These are phyloP conservation scores for Acrocalymma vagum DNA, from an alignment of 2,329 filamentous ascomycete species.

Conservation along the genomic window DNA sequence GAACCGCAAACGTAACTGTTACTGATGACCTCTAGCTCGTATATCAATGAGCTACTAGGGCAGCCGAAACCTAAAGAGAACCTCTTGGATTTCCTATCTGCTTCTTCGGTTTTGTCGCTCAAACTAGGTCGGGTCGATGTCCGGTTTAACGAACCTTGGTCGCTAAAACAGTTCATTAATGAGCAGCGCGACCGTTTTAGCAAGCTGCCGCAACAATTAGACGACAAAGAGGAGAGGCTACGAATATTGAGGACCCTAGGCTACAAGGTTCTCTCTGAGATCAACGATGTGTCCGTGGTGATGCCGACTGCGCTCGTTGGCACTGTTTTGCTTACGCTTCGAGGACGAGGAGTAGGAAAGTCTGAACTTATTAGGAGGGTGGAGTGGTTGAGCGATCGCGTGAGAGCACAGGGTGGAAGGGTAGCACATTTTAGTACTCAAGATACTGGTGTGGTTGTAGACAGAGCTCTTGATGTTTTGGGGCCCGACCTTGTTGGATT, in stretches of 20 bases:
- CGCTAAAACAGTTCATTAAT: constrained; percentile 80
- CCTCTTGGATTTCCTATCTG: constrained; percentile 84
- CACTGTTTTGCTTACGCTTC: constrained; percentile 88
- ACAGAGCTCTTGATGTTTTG: constrained; percentile 89
- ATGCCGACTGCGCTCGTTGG: constrained; percentile 98
- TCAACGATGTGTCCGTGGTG: constrained; percentile 94
- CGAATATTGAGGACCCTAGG: constrained; percentile 85
- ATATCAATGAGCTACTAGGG: constrained; percentile 91
- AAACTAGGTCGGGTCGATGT: constrained; percentile 93
- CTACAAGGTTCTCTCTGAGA: constrained; percentile 91
- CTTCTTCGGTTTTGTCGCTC: constrained; percentile 86
- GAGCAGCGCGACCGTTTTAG: constrained; percentile 73
- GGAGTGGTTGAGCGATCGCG: constrained; percentile 85
- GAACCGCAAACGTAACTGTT: constrained; percentile 1
- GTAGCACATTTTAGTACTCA: constrained; percentile 91
- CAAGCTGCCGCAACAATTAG: constrained; percentile 42
- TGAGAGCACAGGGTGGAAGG: constrained; percentile 85
- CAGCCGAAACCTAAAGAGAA: constrained; percentile 97
- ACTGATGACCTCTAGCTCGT: constrained; percentile 66
- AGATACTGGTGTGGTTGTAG: constrained; percentile 81
- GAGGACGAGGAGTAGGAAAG: constrained; percentile 90
- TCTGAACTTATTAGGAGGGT: constrained; percentile 85
- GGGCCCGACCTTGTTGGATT: constrained; percentile 87
- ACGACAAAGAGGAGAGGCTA: constrained; percentile 61
- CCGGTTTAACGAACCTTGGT: constrained; percentile 97